These are phyloP conservation scores for Conidiobolus incongruus DNA, from an alignment of 371 early-diverging fungal species.

Conservation along the genomic window DNA sequence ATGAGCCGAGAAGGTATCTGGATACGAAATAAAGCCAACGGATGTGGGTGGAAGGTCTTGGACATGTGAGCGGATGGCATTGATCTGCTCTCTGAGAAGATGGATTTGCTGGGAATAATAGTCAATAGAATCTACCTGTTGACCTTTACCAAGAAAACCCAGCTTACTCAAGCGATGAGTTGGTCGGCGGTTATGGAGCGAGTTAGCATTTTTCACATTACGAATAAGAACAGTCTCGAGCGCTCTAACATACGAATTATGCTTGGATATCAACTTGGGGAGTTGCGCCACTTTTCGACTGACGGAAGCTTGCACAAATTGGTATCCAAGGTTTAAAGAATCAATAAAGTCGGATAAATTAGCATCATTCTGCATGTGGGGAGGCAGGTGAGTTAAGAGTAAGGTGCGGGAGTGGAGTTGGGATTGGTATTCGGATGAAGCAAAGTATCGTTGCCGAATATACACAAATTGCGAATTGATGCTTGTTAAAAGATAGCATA, in stretches of 20 bases:
- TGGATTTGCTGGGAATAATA: constrained; percentile 38
- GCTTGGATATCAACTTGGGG: neutral
- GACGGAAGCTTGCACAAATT: neutral
- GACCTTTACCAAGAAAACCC: constrained; percentile 14
- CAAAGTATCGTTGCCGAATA: constrained; percentile 1
- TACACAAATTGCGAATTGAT: neutral
- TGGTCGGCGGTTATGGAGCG: constrained; percentile 30
- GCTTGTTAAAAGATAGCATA: neutral
- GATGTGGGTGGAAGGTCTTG: constrained; percentile 22
- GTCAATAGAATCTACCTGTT: constrained; percentile 52
- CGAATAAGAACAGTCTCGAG: constrained; percentile 4
- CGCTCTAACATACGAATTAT: neutral
- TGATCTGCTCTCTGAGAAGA: constrained; percentile 36
- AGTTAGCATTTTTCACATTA: constrained; percentile 20
- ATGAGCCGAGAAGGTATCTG: constrained; percentile 33
- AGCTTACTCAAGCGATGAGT: constrained; percentile 16
- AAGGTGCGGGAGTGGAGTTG: constrained; percentile 5
- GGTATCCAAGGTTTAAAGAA: neutral
- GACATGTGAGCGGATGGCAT: constrained; percentile 19
- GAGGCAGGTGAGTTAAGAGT: neutral
- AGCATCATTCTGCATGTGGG: neutral
- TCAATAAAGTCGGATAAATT: neutral
- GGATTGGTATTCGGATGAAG: constrained; percentile 1
- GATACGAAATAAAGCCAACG: constrained; percentile 53
- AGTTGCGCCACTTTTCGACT: constrained; percentile 4